Percentiles rank a stretch among this genome's conserved stretches.
phyloP scores from a whole-genome alignment of 73 alveolate species.

The Paramecium caudatum region DNA sequence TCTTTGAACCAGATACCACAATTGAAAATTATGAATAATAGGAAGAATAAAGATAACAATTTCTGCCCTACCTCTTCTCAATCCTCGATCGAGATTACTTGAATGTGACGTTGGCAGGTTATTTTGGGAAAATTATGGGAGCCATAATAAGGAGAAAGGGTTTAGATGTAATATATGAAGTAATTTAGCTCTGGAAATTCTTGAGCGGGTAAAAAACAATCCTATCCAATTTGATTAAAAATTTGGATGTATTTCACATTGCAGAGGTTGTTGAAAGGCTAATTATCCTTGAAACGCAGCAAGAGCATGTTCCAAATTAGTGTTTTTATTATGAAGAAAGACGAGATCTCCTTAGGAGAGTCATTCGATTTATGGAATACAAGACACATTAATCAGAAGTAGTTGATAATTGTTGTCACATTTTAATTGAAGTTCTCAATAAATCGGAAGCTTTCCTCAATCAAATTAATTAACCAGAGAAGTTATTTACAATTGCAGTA shows the following conservation, averaged over 20 bases:
- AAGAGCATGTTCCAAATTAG: not conserved
- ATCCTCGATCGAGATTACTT: constrained; percentile 38
- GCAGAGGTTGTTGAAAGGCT: constrained; percentile 47
- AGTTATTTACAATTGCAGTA: constrained; percentile 28
- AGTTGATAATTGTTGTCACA: constrained; percentile 47
- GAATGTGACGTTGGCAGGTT: constrained; percentile 64
- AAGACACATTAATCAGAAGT: constrained; percentile 28
- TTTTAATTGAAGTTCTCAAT: not conserved
- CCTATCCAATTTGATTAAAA: constrained; percentile 33
- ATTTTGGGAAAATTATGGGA: constrained; percentile 27
- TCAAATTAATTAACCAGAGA: not conserved
- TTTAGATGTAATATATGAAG: constrained; percentile 15
- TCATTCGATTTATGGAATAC: not conserved
- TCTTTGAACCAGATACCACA: constrained; percentile 50
- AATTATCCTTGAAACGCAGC: not conserved
- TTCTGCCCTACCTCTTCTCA: not conserved
- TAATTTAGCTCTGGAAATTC: constrained; percentile 33
- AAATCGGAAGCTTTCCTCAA: constrained; percentile 7
- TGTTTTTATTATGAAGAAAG: not conserved
- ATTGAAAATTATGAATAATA: not conserved
- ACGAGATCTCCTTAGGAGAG: not conserved
- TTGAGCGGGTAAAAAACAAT: not conserved
- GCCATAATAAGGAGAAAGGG: constrained; percentile 55
- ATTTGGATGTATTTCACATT: constrained; percentile 48
- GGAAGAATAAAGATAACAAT: constrained; percentile 28